A percentile compares a stretch with the other conserved stretches of the same genome.
phyloP scores from a whole-genome alignment of 345 rosid genomes.

The Eucalyptus brandiana region DNA sequence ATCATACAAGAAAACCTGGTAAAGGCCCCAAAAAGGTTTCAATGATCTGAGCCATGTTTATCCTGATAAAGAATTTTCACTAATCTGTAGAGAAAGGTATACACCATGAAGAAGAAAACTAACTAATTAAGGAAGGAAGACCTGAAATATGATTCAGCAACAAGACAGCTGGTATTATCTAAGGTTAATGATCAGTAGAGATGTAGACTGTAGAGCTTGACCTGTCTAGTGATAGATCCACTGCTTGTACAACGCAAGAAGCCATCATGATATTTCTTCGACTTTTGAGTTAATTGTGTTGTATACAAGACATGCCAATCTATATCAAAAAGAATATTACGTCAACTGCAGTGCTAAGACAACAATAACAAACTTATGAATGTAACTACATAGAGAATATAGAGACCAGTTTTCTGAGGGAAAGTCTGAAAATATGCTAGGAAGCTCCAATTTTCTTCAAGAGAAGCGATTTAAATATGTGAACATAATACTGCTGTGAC shows the following conservation, averaged over 20 bases:
- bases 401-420: not conserved
- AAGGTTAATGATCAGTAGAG: not conserved
- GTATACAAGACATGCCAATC: constrained; percentile 53
- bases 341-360: not conserved
- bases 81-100: not conserved
- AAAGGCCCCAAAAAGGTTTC: not conserved
- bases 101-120: not conserved
- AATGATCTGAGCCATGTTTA: not conserved
- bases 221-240: constrained; percentile 42
- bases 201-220: not conserved
- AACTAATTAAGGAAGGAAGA: not conserved
- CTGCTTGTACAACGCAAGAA: constrained; percentile 11
- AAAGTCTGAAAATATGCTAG: not conserved
- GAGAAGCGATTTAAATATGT: not conserved
- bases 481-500: fast-evolving
- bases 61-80: not conserved
- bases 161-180: not conserved
- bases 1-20: constrained; percentile 39
- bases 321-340: not conserved
- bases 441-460: not conserved
- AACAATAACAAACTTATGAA: not conserved
- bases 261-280: constrained; percentile 59
- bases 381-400: not conserved
- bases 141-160: not conserved
- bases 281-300: constrained; percentile 40